Percentiles rank a stretch among this genome's conserved stretches.
phyloP scores from a whole-genome alignment of 805 yeast genomes.

The Ascoidea tarda region DNA sequence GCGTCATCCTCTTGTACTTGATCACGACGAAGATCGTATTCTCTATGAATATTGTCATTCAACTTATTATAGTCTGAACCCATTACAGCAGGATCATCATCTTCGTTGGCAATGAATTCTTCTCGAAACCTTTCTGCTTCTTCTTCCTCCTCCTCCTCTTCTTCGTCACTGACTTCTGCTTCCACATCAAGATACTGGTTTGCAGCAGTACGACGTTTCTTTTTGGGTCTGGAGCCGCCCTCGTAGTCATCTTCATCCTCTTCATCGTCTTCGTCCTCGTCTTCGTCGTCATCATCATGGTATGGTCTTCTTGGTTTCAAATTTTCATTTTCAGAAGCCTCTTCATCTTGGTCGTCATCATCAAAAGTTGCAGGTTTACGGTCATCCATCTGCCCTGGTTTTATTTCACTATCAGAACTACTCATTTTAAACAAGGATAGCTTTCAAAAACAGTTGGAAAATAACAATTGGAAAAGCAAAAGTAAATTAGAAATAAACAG shows the following conservation, averaged over 20 bases:
- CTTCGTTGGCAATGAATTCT: slow-evolving; percentile 63
- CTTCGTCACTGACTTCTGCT: slow-evolving; percentile 97
- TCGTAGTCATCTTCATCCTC: slow-evolving; percentile 39
- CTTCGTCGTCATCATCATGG: slow-evolving; percentile 15
- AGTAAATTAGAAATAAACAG: too few species aligned
- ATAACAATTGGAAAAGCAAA: too few species aligned
- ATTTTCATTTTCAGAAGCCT: slow-evolving; percentile 5
- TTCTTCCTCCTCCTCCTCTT: slow-evolving; percentile 92
- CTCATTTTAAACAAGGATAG: neutral
- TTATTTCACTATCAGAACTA: too few species aligned
- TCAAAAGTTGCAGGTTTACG: neutral
- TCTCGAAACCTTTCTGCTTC: slow-evolving; percentile 78
- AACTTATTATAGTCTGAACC: slow-evolving; percentile 21
- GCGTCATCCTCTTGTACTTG: slow-evolving; percentile 90
- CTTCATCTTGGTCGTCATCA: slow-evolving; percentile 9
- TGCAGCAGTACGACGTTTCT: slow-evolving; percentile 27
- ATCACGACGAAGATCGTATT: slow-evolving; percentile 77
- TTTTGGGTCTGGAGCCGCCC: slow-evolving; percentile 32
- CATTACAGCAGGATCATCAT: slow-evolving; percentile 38
- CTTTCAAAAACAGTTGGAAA: neutral
- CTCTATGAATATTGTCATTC: slow-evolving; percentile 80
- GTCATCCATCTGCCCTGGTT: too few species aligned
- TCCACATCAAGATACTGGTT: slow-evolving; percentile 95
- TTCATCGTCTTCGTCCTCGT: slow-evolving; percentile 23
- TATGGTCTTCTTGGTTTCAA: slow-evolving; percentile 12